phyloP scores from a whole-genome alignment of 2,329 filamentous ascomycete genomes.

The Colletotrichum filicis region DNA sequence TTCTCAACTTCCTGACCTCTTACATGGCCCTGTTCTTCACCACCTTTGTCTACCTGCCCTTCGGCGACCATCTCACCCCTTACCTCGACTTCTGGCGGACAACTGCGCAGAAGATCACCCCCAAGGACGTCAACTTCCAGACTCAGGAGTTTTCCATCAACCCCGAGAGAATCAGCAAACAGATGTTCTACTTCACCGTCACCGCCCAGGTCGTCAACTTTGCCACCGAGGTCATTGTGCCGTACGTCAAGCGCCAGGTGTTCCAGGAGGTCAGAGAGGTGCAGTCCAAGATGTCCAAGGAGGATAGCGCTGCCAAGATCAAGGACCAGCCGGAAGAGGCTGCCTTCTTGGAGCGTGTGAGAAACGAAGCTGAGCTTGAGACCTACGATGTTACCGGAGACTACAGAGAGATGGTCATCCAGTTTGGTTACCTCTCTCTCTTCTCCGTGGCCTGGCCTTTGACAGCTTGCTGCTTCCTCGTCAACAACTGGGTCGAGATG shows the following conservation, averaged over 20 bases:
- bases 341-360: constrained; percentile 82
- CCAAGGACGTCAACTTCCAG: constrained; percentile 77
- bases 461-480: constrained; percentile 86
- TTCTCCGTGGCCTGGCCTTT: constrained; percentile 96
- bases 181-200: constrained; percentile 96
- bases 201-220: constrained; percentile 93
- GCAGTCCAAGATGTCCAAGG: constrained; percentile 68
- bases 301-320: constrained; percentile 56
- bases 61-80: constrained; percentile 84
- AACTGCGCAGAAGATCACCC: constrained; percentile 79
- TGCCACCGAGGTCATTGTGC: constrained; percentile 84
- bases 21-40: constrained; percentile 94
- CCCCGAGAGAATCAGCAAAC: constrained; percentile 82
- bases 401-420: constrained; percentile 92
- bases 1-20: constrained; percentile 96
- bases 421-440: constrained; percentile 86
- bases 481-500: constrained; percentile 97
- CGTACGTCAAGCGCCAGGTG: constrained; percentile 82
- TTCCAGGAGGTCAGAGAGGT: constrained; percentile 84
- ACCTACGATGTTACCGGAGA: constrained; percentile 91
- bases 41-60: constrained; percentile 94
- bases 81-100: constrained; percentile 85
- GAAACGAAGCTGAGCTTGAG: constrained; percentile 83
- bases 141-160: constrained; percentile 82
- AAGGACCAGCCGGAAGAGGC: constrained; percentile 82